Evolutionary conservation across 371 early-diverging fungal species (phyloP), one percentile per base, ranked within the genome.

Genomic region (Apophysomyces trapeziformis): DNA sequence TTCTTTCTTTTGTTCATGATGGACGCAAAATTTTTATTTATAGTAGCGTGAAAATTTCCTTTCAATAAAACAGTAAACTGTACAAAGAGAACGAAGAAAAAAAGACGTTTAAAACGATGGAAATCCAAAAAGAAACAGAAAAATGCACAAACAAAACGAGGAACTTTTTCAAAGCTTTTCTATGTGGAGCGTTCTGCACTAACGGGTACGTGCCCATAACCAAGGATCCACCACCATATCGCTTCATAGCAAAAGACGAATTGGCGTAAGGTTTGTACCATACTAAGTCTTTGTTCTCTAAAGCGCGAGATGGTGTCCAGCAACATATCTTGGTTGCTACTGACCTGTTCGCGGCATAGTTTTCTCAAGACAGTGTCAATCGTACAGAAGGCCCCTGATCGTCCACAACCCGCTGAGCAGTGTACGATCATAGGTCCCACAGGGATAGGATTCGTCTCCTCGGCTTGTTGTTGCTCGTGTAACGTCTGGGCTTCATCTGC

Each of bases 331-430:
- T 71, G 46, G 11, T 61, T 60, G 14, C 45, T 44, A 26, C 21
- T 50, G 54, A 21, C 9, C 21, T 16, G 21, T 37, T 35, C 47
- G 11, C 69, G 58, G 9, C 44, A 57, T 38, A 80, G 35, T 36
- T 76, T 71, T 14, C 72, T 60, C 14, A 90, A 69, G 0, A 91
- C 85, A 8, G 91, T 80, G 75, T 95, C 95, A 50, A 96, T 87
- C 11, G 90, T 84, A 69, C 95, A 93, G 71, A 96, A 96, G 0
- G 95, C 93, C 2, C 99, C 99, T 0, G 99, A 95, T 58, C 99
- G 85, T 7, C 99, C 99, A 63, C 96, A 95, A 0, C 99, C 99
- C n/a, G 99, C 99, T 32, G 92, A 89, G 71, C 99, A 99, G 69
- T 99, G 99, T 0, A 99, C 93, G 43, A 97, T 74, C 87, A 92